phyloP scores from a whole-genome alignment of 2,329 filamentous ascomycete genomes.

The Trichoderma oligosporum region DNA sequence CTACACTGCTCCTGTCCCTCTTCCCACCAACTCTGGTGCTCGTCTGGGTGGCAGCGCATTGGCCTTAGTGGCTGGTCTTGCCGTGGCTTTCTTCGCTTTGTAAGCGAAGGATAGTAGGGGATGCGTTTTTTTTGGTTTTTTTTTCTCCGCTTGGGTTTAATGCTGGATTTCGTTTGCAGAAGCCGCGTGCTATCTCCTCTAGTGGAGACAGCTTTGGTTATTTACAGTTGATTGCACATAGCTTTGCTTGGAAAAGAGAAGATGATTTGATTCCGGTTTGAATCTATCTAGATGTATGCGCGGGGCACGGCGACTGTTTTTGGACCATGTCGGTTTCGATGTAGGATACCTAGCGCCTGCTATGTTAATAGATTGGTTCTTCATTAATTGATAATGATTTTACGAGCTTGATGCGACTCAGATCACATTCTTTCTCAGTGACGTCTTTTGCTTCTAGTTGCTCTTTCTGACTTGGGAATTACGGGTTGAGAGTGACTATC shows the following conservation, averaged over 20 bases:
- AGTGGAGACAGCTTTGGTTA: not conserved
- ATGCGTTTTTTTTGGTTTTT: not conserved
- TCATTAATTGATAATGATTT: conserved; percentile 17
- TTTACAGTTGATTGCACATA: conserved; percentile 29
- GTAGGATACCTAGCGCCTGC: conserved; percentile 20
- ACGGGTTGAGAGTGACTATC: not conserved
- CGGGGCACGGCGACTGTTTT: conserved; percentile 11
- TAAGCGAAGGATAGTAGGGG: conserved; percentile 30
- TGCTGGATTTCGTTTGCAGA: conserved; percentile 20
- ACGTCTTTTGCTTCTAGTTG: not conserved
- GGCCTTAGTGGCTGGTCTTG: conserved; percentile 39
- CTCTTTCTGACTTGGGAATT: no score
- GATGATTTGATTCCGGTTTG: conserved; percentile 14
- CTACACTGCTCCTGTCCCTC: conserved; percentile 25
- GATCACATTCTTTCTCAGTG: not conserved
- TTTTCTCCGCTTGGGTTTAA: not conserved
- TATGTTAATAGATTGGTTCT: conserved; percentile 18
- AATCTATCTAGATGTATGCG: conserved; percentile 10
- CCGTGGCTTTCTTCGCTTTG: conserved; percentile 42
- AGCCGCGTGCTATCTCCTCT: not conserved
- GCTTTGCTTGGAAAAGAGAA: conserved; percentile 28
- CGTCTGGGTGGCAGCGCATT: conserved; percentile 38
- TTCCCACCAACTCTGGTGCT: conserved; percentile 27
- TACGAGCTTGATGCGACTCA: not conserved
- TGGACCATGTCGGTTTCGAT: conserved; percentile 15